phyloP scores from a whole-genome alignment of 805 yeast genomes.

The Schwanniomyces sp. region DNA sequence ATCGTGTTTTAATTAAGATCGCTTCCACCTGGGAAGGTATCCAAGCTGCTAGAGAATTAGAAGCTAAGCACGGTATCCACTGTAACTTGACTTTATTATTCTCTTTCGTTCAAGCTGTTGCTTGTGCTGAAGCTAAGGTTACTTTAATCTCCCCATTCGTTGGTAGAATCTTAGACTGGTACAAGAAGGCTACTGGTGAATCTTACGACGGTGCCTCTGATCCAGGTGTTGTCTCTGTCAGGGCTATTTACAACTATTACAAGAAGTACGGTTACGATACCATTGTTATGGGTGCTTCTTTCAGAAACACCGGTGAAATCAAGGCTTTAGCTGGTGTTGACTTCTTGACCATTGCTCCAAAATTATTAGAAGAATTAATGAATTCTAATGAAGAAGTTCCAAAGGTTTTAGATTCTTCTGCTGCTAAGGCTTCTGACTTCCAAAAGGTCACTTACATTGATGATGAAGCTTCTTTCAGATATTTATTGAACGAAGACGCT shows the following conservation, averaged over 20 bases:
- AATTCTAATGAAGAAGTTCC: constrained; percentile 81
- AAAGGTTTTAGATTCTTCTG: constrained; percentile 68
- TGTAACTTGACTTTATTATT: constrained; percentile 92
- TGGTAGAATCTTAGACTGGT: constrained; percentile 99
- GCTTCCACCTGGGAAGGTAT: constrained; percentile 99
- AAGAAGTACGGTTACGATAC: constrained; percentile 95
- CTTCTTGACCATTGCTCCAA: constrained; percentile 92
- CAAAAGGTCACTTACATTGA: constrained; percentile 77
- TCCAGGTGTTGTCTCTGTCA: constrained; percentile 96
- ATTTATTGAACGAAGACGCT: constrained; percentile 88
- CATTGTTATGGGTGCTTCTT: constrained; percentile 99
- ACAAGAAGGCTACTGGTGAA: constrained; percentile 91
- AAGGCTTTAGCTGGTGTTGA: constrained; percentile 97
- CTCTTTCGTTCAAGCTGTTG: constrained; percentile 97
- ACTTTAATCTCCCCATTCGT: constrained; percentile 98
- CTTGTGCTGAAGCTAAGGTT: constrained; percentile 96
- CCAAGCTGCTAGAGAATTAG: constrained; percentile 96
- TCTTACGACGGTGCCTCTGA: constrained; percentile 76
- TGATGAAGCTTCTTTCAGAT: constrained; percentile 90
- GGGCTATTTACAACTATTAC: constrained; percentile 91
- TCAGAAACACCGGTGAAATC: constrained; percentile 96
- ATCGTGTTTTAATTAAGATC: constrained; percentile 89
- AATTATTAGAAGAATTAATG: constrained; percentile 81
- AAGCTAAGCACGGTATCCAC: constrained; percentile 87
- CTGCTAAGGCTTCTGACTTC: constrained; percentile 53